Evolutionary conservation across 129 eudicot genomes (phyloP).

Genomic region (Helianthus annuus): HanXRQr2.0-SUNRISE NC_035441.2:118934527-118935026

Average conservation of each 20-base stretch:
- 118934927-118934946: neutral
- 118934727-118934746: neutral
- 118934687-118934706: slow-evolving; percentile 2
- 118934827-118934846: slow-evolving; percentile 72
- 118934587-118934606: slow-evolving; percentile 2
- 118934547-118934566: neutral
- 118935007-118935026: slow-evolving; percentile 68
- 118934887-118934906: slow-evolving; percentile 71
- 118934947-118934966: slow-evolving; percentile 10
- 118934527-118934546: slow-evolving; percentile 4
- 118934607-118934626: neutral
- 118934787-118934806: neutral
- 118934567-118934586: neutral
- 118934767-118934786: neutral
- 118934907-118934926: slow-evolving; percentile 46
- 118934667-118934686: neutral
- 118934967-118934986: neutral
- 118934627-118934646: neutral
- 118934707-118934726: neutral
- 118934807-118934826: slow-evolving; percentile 43
- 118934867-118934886: slow-evolving; percentile 59
- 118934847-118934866: slow-evolving; percentile 67
- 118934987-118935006: slow-evolving; percentile 30
- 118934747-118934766: neutral
- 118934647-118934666: neutral